Percentiles rank a stretch among this genome's conserved stretches.
phyloP scores from a whole-genome alignment of 768 basidiomycete species.

The Ramaria sp. region DNA sequence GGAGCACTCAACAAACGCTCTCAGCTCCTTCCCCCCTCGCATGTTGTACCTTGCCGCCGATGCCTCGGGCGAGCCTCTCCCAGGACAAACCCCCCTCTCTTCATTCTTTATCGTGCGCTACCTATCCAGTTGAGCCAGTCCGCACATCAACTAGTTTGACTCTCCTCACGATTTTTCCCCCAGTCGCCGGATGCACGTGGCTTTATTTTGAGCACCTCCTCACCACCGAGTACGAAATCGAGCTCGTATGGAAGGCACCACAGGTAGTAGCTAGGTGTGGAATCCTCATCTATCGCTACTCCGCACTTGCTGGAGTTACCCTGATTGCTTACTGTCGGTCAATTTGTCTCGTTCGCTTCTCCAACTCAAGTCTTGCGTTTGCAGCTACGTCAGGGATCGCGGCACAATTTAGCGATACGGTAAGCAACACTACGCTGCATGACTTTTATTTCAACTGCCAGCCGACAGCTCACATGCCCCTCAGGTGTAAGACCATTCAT shows the following conservation, averaged over 20 bases:
- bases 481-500: neutral
- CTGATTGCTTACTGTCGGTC: neutral
- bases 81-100: too few species aligned
- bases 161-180: too few species aligned
- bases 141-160: too few species aligned
- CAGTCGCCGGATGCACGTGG: slow-evolving; percentile 2
- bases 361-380: neutral
- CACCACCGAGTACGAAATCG: neutral
- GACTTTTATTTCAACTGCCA: neutral
- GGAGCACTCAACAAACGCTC: too few species aligned
- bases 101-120: neutral
- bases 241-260: slow-evolving; percentile 6
- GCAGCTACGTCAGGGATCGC: slow-evolving; percentile 1
- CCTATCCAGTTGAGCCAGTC: neutral
- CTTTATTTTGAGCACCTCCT: neutral
- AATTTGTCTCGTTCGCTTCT: neutral
- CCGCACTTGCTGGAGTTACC: neutral
- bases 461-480: too few species aligned
- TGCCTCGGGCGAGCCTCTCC: too few species aligned
- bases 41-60: too few species aligned
- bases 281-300: neutral
- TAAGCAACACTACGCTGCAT: neutral
- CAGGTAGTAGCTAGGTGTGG: neutral
- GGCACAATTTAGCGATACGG: neutral
- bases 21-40: too few species aligned